These are phyloP conservation scores for Vicia faba DNA, from an alignment of 306 rosid genomes.

Conservation along the genomic window DNA sequence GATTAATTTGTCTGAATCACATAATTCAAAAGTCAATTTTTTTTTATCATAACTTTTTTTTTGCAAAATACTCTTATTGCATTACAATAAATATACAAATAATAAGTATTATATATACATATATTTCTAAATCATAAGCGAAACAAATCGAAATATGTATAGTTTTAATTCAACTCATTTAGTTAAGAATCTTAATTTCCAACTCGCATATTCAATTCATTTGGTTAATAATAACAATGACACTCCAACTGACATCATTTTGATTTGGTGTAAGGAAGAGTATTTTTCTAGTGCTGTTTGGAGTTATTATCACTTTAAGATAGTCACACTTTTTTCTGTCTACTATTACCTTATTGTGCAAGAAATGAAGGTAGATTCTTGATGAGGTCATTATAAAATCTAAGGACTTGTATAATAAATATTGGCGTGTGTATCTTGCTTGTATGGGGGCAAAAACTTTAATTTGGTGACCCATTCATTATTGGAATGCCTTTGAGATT, in stretches of 20 bases:
- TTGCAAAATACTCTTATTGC: too few relatives aligned
- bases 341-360: conserved; percentile 44
- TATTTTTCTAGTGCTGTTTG: conserved; percentile 8
- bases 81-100: too few relatives aligned
- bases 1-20: too few relatives aligned
- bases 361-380: conserved; percentile 60
- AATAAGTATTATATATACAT: too few relatives aligned
- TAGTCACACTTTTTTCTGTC: conserved; percentile 15
- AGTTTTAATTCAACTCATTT: too few relatives aligned
- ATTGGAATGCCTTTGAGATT: conserved; percentile 43
- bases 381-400: conserved; percentile 62
- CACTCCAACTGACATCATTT: background rate
- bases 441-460: conserved; percentile 61
- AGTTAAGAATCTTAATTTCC: too few relatives aligned
- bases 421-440: conserved; percentile 55
- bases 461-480: conserved; percentile 49
- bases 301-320: conserved; percentile 32
- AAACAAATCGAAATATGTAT: too few relatives aligned
- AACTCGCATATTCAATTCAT: too few relatives aligned
- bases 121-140: too few relatives aligned
- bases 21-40: too few relatives aligned
- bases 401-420: conserved; percentile 43
- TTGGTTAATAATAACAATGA: too few relatives aligned
- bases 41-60: too few relatives aligned
- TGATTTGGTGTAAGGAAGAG: conserved; percentile 4